These are phyloP conservation scores for Fusarium sp. DNA, from an alignment of 2,329 filamentous ascomycete species.

Conservation along the genomic window DNA sequence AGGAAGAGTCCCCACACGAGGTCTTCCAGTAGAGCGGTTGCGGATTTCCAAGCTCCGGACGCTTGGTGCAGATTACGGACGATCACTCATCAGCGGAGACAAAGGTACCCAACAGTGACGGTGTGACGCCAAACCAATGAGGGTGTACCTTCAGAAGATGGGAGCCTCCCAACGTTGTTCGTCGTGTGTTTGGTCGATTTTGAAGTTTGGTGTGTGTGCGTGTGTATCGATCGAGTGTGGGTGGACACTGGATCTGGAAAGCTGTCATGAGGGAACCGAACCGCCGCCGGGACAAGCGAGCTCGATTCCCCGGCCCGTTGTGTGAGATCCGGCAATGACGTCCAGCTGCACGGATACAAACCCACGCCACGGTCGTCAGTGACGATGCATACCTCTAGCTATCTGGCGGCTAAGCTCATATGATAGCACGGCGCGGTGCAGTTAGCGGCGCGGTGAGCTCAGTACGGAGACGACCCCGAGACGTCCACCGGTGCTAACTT, in stretches of 20 bases:
- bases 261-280: slow-evolving; percentile 40
- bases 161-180: slow-evolving; percentile 21
- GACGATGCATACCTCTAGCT: slow-evolving; percentile 5
- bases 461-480: slow-evolving; percentile 12
- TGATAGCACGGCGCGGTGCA: slow-evolving; percentile 29
- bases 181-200: slow-evolving; percentile 27
- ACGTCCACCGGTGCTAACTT: slow-evolving; percentile 31
- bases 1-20: slow-evolving; percentile 3
- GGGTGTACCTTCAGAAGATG: slow-evolving; percentile 18
- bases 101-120: neutral
- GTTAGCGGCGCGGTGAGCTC: slow-evolving; percentile 9
- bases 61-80: slow-evolving; percentile 22
- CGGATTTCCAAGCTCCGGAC: slow-evolving; percentile 15
- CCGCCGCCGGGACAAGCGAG: slow-evolving; percentile 25
- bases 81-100: slow-evolving; percentile 14
- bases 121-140: slow-evolving; percentile 20
- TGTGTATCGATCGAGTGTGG: slow-evolving; percentile 37
- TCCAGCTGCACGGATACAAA: slow-evolving; percentile 26
- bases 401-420: slow-evolving; percentile 15
- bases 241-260: slow-evolving; percentile 37
- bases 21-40: slow-evolving; percentile 25
- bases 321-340: slow-evolving; percentile 38
- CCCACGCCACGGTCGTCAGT: slow-evolving; percentile 10
- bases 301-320: slow-evolving; percentile 33
- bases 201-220: slow-evolving; percentile 25